Percentiles rank a stretch among this genome's conserved stretches.
Evolutionary conservation across 768 basidiomycete species (phyloP).

Genomic region (Hydnomerulius pinastri): DNA sequence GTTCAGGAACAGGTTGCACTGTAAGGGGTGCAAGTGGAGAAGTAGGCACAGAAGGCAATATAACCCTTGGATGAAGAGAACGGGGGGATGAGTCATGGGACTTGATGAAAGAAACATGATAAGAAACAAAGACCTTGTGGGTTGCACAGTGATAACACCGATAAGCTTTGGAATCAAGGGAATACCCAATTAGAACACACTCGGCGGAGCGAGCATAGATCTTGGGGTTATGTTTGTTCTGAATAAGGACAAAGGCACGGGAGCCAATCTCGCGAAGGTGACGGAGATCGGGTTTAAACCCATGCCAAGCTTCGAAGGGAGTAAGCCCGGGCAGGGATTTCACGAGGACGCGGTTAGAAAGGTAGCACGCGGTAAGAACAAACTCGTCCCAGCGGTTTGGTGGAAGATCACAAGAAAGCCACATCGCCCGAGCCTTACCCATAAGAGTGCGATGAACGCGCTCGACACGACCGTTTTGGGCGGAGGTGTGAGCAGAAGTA

Average conservation of each 20-base stretch:
- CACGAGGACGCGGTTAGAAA: slow-evolving; percentile 26
- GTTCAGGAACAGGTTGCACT: neutral
- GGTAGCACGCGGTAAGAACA: slow-evolving; percentile 29
- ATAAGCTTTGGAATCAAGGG: too few relatives aligned
- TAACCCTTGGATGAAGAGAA: slow-evolving; percentile 1
- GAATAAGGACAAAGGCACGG: slow-evolving; percentile 25
- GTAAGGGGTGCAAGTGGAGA: slow-evolving; percentile 9
- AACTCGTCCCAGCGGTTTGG: slow-evolving; percentile 36
- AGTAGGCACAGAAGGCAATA: slow-evolving; percentile 20
- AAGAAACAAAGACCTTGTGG: slow-evolving; percentile 4
- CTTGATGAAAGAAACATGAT: slow-evolving; percentile 24
- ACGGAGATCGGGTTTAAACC: slow-evolving; percentile 25
- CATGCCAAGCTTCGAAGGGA: slow-evolving; percentile 17
- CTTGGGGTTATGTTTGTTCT: slow-evolving; percentile 22
- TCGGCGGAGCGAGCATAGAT: too few relatives aligned
- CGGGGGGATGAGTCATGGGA: neutral
- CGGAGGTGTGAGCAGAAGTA: slow-evolving; percentile 38
- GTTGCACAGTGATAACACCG: neutral
- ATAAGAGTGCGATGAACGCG: slow-evolving; percentile 38
- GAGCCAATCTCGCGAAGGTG: slow-evolving; percentile 34
- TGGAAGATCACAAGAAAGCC: slow-evolving; percentile 24
- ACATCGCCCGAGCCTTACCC: slow-evolving; percentile 31
- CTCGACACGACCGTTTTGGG: slow-evolving; percentile 40
- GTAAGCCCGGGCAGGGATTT: slow-evolving; percentile 18
- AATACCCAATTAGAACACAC: too few relatives aligned